These are phyloP conservation scores for Halophytophthora batemanensis DNA, from an alignment of 352 stramenopile genomes.

Conservation along the genomic window DNA sequence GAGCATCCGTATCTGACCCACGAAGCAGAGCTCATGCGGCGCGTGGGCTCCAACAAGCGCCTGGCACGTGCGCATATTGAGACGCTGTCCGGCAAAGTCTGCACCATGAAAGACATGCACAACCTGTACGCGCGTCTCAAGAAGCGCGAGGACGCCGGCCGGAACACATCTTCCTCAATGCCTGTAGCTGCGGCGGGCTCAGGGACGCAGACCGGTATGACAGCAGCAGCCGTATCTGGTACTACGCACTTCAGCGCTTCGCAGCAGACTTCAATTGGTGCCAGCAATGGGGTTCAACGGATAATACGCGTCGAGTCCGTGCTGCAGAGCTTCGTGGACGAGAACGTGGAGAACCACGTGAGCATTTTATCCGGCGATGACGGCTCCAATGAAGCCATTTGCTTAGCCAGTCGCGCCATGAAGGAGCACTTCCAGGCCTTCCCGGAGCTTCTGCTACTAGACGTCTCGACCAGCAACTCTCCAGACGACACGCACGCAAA, in stretches of 20 bases:
- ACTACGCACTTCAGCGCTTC: too few species aligned
- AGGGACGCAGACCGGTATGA: too few species aligned
- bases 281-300: too few species aligned
- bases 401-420: conserved; percentile 67
- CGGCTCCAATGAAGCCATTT: conserved; percentile 71
- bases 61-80: conserved; percentile 59
- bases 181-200: background rate
- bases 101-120: conserved; percentile 83
- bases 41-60: conserved; percentile 69
- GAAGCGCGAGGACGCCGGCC: conserved; percentile 39
- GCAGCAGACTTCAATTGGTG: too few species aligned
- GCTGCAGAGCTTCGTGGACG: conserved; percentile 67
- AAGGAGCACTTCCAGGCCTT: conserved; percentile 71
- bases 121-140: conserved; percentile 66
- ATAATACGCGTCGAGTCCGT: conserved; percentile 41
- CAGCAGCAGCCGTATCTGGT: too few species aligned
- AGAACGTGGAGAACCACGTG: conserved; percentile 70
- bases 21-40: conserved; percentile 68
- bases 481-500: background rate
- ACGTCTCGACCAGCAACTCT: conserved; percentile 21
- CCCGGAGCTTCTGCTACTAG: conserved; percentile 52
- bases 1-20: conserved; percentile 71
- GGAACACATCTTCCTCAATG: too few species aligned
- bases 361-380: conserved; percentile 70
- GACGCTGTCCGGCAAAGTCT: conserved; percentile 59